Conservation (phyloP, 176 grass and related monocot species). For the Poa pratensis region DNA sequence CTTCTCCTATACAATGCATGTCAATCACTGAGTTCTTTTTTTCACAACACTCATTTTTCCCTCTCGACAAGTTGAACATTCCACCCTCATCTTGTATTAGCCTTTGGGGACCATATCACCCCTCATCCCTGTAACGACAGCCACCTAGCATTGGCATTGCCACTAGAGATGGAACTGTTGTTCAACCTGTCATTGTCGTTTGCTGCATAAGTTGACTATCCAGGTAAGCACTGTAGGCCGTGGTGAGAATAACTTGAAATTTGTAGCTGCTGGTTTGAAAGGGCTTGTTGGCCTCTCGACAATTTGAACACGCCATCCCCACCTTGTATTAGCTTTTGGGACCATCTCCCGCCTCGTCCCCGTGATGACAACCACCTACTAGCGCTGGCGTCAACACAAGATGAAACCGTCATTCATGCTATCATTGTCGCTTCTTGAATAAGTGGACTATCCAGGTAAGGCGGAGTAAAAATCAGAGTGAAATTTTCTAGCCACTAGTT, state of each 20-base stretch:
- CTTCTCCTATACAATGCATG: too few species aligned
- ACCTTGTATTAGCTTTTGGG: neutral
- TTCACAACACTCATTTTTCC: neutral
- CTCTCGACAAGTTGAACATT: neutral
- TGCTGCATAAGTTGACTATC: too few species aligned
- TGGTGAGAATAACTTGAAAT: too few species aligned
- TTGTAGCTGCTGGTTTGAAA: too few species aligned
- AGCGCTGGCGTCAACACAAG: too few species aligned
- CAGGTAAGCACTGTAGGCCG: too few species aligned
- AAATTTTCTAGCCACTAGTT: neutral
- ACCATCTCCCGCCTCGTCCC: neutral
- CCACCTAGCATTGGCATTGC: neutral
- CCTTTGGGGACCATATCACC: neutral
- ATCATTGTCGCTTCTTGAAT: too few species aligned
- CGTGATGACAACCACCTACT: neutral
- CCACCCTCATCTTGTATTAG: neutral
- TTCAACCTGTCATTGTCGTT: neutral
- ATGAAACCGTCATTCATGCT: too few species aligned
- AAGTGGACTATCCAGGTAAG: neutral
- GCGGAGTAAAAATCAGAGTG: neutral
- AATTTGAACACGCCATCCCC: neutral
- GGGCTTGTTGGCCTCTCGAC: neutral
- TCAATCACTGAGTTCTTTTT: neutral
- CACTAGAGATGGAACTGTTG: neutral
- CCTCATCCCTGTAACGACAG: neutral